Base-by-base conservation (phyloP, 176 grass and related monocot species). In the Saccharum spontaneum region DNA sequence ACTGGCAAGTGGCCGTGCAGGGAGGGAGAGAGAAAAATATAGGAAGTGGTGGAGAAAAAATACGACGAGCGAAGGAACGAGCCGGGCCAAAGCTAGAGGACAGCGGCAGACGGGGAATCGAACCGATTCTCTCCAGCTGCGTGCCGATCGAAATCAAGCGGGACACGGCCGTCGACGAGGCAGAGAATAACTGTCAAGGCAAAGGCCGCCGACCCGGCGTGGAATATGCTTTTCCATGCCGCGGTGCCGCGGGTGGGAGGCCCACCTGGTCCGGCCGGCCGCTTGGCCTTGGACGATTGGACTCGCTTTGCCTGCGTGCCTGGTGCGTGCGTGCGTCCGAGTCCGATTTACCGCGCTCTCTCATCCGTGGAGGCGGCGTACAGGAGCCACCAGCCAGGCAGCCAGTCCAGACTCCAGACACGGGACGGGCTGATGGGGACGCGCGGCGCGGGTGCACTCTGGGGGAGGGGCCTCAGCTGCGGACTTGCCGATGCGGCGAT, bases 1-100 rank as follows among this genome's bases (percentile, higher is more conserved):
- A 76, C 84, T 83, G 84, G 39, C 37, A 79, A 79, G 76, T 70
- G 71, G 57, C 45, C 49, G 37, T 40, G 75, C 20, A 14, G 17
- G 22, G 28, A 24, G 31, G 22, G 18, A 39, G 40, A 8, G 7
- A 17, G 22, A 20, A 5, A 50, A 4, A 44, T 44, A 10, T 7
- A 70, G 85, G 70, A 13, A 9, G 82, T 61, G 36, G 75, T 18
- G 76, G 26, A 41, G 55, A 55, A 48, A 59, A 69, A 40, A 71
- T 40, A 31, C 60, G 52, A 76, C 60, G 70, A 84, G 31, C 55
- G 46, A 73, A 8, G 10, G 59, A 26, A 62, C n/a, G 59, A 5
- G 59, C n/a, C 59, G 59, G 8, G 59, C 10, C 59, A 26, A 26
- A 62, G 59, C 4, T 10, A 61, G n/a, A 61, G n/a, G 57, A 11